Percentiles rank a stretch among this genome's conserved stretches.
Evolutionary conservation across 305 asterid species (phyloP).

Genomic region (Fraxinus sp.): DNA sequence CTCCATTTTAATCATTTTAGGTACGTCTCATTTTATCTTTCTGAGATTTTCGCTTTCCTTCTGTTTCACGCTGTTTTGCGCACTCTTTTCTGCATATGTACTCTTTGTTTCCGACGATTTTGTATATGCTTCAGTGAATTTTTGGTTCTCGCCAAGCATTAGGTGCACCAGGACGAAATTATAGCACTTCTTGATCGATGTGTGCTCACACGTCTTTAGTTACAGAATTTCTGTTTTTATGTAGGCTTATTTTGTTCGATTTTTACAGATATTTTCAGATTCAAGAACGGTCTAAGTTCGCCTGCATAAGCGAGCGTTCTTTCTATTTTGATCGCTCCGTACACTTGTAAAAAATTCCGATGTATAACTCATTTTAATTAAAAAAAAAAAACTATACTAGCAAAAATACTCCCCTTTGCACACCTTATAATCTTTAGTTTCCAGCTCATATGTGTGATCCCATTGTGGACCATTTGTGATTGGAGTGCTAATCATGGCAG

Average conservation of each 20-base stretch:
- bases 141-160: neutral
- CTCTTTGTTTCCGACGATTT: neutral
- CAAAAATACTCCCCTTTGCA: neutral
- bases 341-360: neutral
- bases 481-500: neutral
- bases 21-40: slow-evolving; percentile 24
- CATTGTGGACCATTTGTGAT: neutral
- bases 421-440: neutral
- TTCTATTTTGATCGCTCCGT: neutral
- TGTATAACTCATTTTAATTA: neutral
- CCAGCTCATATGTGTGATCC: neutral
- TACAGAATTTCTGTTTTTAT: neutral
- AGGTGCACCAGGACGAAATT: neutral
- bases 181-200: neutral
- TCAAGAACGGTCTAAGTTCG: neutral
- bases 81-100: neutral
- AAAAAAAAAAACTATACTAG: neutral
- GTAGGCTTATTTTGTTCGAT: neutral
- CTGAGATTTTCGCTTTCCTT: slow-evolving; percentile 2
- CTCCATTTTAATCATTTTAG: slow-evolving; percentile 17
- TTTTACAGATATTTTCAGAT: neutral
- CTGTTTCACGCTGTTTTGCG: neutral
- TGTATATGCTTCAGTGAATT: neutral
- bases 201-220: neutral
- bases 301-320: neutral